Evolutionary conservation across 225 moss, liverwort and hornwort genomes (phyloP).

Genomic region (Straminergon stramineum): DNA sequence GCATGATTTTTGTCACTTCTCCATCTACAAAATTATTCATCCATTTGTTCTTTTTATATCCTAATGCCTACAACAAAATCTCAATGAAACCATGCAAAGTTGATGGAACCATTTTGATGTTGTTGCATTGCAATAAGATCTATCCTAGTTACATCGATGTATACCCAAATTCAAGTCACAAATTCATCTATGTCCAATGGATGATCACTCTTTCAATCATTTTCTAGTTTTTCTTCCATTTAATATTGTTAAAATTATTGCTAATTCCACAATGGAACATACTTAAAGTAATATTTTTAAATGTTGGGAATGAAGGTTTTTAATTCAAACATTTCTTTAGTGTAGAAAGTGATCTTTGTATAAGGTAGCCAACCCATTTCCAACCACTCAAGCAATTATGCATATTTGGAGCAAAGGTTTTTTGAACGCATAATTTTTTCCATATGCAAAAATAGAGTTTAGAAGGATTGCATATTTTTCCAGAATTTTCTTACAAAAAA

Average conservation of each 20-base stretch:
- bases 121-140: neutral
- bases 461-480: too few relatives aligned
- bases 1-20: neutral
- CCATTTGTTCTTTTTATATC: neutral
- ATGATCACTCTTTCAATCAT: neutral
- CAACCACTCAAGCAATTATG: too few relatives aligned
- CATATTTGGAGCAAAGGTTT: too few relatives aligned
- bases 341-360: neutral
- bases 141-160: neutral
- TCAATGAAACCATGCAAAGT: fast-evolving
- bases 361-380: too few relatives aligned
- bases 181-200: neutral
- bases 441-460: too few relatives aligned
- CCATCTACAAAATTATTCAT: neutral
- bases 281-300: neutral
- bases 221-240: neutral
- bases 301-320: fast-evolving
- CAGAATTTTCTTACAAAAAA: too few relatives aligned
- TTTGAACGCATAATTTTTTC: too few relatives aligned
- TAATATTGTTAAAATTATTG: neutral
- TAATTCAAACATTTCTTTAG: neutral
- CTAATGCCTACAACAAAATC: neutral
- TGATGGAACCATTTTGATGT: neutral
- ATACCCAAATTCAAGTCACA: neutral
- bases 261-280: neutral